These are phyloP conservation scores for Geum urbanum DNA, from an alignment of 306 rosid genomes.

Conservation along the genomic window DNA sequence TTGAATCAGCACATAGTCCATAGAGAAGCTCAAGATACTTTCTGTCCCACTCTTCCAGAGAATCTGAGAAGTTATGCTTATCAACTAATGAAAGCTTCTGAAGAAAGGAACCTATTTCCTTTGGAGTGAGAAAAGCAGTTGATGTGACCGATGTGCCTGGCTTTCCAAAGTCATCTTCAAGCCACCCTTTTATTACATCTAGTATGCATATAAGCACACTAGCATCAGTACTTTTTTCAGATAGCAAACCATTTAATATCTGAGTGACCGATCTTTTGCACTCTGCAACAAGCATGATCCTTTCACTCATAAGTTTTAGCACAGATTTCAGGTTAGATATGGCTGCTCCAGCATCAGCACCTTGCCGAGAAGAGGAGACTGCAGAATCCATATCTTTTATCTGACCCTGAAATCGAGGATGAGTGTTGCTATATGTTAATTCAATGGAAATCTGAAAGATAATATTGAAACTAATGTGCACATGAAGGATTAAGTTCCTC, in stretches of 20 bases:
- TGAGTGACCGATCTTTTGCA: constrained; percentile 83
- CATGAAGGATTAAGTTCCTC: not conserved
- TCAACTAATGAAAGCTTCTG: constrained; percentile 94
- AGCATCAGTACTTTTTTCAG: constrained; percentile 93
- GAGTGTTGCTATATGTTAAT: constrained; percentile 17
- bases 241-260: constrained; percentile 75
- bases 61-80: constrained; percentile 63
- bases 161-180: constrained; percentile 78
- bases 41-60: constrained; percentile 82
- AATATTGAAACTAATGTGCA: not conserved
- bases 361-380: constrained; percentile 84
- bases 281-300: constrained; percentile 84
- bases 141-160: constrained; percentile 64
- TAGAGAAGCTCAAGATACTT: constrained; percentile 85
- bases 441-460: constrained; percentile 16
- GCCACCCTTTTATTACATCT: constrained; percentile 94
- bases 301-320: constrained; percentile 81
- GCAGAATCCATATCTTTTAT: constrained; percentile 85
- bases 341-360: constrained; percentile 75
- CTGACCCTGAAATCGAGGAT: constrained; percentile 56
- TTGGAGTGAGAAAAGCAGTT: constrained; percentile 65
- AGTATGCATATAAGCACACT: constrained; percentile 94
- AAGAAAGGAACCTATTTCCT: constrained; percentile 91
- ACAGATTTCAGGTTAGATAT: constrained; percentile 80
- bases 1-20: constrained; percentile 81